Evolutionary conservation across 2,329 filamentous ascomycete species (phyloP), one percentile per base, ranked within the genome.

Genomic region (Pseudogymnoascus sp.): DNA sequence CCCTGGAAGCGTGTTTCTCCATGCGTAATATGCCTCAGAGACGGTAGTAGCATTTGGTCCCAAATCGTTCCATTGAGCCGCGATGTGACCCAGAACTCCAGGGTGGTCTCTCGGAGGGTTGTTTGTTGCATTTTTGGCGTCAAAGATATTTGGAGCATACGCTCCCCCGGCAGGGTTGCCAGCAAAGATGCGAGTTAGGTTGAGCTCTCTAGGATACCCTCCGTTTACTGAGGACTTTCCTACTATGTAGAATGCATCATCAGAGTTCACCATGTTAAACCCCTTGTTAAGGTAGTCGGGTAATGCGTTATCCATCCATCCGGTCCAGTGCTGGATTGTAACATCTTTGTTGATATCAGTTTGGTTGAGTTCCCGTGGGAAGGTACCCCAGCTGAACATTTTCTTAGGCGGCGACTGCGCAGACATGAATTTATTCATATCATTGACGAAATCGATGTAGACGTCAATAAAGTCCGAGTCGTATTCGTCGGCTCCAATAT

Each of bases 401-500:
- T 63, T 68, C 66, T 83, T 83, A 17, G 44, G 44, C 0, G 65
- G 74, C 1, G 72, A 70, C 11, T 66, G 67, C 2, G 63, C 61
- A 0, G 67, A 66, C n/a, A 84, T 76, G 61, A 77, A 82, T 1
- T 68, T 64, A 3, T 77, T 71, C 75, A 84, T 78, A 24, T 75
- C 75, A 63, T 79, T 82, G 31, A 84, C 81, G 61, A 82, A 84
- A 1, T 64, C 65, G 58, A 80, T 81, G 64, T 84, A 84, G 7
- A 79, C 79, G 11, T 74, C 72, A 0, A 73, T 75, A 0, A 78
- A 72, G 0, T 73, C 74, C 0, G 75, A 72, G 8, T 73, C 73
- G 63, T 84, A 84, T 65, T 84, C 81, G 62, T 84, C 81, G 0
- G 81, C 81, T 0, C 81, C 81, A 10, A 84, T 79, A 63, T 81